Evolutionary conservation across 2,329 filamentous ascomycete species (phyloP).

Genomic region (Epichloe baconii): DNA sequence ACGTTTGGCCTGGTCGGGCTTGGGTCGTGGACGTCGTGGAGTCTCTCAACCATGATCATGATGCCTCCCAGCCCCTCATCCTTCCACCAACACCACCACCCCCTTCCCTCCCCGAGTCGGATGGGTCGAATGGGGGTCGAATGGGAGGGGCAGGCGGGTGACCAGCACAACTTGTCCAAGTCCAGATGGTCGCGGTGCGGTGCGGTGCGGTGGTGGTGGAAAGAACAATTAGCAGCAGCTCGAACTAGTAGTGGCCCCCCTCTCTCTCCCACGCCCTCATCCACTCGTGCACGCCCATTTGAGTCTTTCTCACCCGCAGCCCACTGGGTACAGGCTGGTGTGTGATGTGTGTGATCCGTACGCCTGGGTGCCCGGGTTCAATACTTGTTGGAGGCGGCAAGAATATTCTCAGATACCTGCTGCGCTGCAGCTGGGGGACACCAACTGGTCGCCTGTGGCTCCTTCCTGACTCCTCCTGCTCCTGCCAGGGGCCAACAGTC

Average conservation of each 20-base stretch:
- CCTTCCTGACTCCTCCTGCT: neutral
- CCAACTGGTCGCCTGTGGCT: neutral
- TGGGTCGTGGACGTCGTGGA: neutral
- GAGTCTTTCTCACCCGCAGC: neutral
- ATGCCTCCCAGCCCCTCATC: neutral
- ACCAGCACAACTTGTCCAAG: no score
- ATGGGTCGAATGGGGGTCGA: neutral
- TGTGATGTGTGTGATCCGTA: neutral
- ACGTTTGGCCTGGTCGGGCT: constrained; percentile 1
- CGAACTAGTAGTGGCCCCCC: neutral
- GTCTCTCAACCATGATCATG: neutral
- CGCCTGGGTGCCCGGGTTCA: neutral
- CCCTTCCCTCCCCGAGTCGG: neutral
- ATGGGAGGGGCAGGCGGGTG: neutral
- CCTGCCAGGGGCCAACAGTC: neutral
- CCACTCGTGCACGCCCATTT: constrained; percentile 1
- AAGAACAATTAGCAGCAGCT: no score
- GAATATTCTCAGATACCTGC: neutral
- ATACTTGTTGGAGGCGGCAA: neutral
- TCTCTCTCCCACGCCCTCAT: neutral
- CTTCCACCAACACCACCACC: neutral
- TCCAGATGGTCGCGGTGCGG: neutral
- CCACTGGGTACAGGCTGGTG: neutral
- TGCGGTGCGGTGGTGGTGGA: neutral
- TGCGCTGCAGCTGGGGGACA: neutral